Base-by-base conservation (phyloP, 2,329 filamentous ascomycete species). In the Taxawa tesnikishii region DNA sequence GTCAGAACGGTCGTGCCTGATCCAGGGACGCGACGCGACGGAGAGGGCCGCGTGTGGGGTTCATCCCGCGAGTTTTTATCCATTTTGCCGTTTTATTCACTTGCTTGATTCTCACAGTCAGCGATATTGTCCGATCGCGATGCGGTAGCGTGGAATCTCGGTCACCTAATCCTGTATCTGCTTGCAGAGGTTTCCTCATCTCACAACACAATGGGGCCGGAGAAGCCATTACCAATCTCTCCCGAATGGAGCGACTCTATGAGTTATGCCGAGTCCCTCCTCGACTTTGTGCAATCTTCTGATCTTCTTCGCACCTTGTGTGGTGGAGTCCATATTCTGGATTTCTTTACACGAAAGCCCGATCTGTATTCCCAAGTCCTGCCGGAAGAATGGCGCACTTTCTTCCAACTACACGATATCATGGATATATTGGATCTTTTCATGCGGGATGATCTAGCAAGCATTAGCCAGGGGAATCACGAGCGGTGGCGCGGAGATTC, bases 291-390 rank as follows among this genome's bases (percentile, higher is more conserved):
- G 2, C 75, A 75, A 5, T 75, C 74, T 2, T 82, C 80, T 28
- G 71, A 78, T 33, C 65, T 84, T 2, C 85, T 94, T 45, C 80
- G 83, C 43, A 83, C 83, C 15, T 68, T 98, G n/a, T 94, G 85
- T 51, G 90, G 90, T 33, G 87, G 88, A n/a, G 83, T 96, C 1
- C 90, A 98, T 51, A 87, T 98, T 40, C 68, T 96, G 35, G 90
- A 98, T 54, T 96, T 98, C 58, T 84, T 94, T 60, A 94, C 85
- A 2, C 73, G 75, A 26, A 73, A 84, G 29, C 83, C 84, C 4
- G 80, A 84, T 41, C 68, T 94, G 0, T 98, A 94, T 53, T 73
- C 79, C 32, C 67, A 70, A 1, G 70, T 88, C 2, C 57, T 98
- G 2, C 83, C 85, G 0, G 53, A 69, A 38, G 76, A 85, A 55